Evolutionary conservation across 352 stramenopile species (phyloP).

Genomic region (Blastocystis sp.): DNA sequence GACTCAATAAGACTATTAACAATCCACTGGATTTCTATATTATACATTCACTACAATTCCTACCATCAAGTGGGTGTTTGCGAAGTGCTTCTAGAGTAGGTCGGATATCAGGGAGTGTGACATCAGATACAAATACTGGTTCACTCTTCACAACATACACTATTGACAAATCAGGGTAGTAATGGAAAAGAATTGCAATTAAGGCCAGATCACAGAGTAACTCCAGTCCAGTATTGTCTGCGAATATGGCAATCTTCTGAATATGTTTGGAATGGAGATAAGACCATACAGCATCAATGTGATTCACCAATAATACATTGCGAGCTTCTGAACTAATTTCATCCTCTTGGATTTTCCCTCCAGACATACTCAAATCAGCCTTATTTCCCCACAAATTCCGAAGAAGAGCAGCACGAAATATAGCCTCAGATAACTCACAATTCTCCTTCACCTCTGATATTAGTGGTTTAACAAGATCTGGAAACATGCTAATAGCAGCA

Average conservation of each 20-base stretch:
- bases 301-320: slow-evolving; percentile 2
- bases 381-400: slow-evolving; percentile 62
- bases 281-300: background rate
- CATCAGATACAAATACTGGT: slow-evolving; percentile 80
- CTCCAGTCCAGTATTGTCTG: slow-evolving; percentile 45
- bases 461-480: background rate
- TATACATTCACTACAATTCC: background rate
- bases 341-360: background rate
- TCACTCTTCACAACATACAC: slow-evolving; percentile 78
- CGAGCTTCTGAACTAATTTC: background rate
- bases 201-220: slow-evolving; percentile 52
- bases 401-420: background rate
- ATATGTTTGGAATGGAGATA: background rate
- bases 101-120: slow-evolving; percentile 74
- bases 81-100: slow-evolving; percentile 73
- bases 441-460: background rate
- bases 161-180: slow-evolving; percentile 69
- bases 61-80: background rate
- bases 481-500: background rate
- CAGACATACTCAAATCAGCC: slow-evolving; percentile 66
- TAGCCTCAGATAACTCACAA: background rate
- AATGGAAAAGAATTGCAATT: slow-evolving; percentile 12
- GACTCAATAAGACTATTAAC: background rate
- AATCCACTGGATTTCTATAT: background rate
- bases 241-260: background rate